phyloP scores from a whole-genome alignment of 371 early-diverging fungal genomes.

The Paraphysoderma sedebokerense region DNA sequence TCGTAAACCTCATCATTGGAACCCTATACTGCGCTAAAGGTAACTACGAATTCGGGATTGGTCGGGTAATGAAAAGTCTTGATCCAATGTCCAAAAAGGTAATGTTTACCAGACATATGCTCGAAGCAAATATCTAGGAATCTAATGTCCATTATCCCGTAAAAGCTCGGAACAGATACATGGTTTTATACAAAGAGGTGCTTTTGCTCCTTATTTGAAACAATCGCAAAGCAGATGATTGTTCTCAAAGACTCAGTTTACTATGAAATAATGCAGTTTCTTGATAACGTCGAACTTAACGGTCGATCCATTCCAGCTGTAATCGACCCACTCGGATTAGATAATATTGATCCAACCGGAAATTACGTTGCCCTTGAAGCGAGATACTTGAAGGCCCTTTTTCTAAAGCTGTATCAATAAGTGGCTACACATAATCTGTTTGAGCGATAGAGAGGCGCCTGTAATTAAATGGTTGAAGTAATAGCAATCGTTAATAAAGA shows the following conservation, averaged over 20 bases:
- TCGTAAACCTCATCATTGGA: conserved; percentile 38
- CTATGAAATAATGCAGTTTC: conserved; percentile 23
- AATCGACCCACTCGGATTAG: conserved; percentile 18
- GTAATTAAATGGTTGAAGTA: too few species aligned
- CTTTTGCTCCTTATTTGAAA: conserved; percentile 26
- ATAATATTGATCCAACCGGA: conserved; percentile 13
- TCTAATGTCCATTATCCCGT: neutral
- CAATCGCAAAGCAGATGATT: conserved; percentile 35
- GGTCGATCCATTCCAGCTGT: conserved; percentile 26
- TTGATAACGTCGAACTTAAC: conserved; percentile 26
- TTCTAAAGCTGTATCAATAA: conserved; percentile 11
- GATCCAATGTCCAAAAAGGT: conserved; percentile 38
- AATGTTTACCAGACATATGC: neutral
- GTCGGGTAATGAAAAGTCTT: conserved; percentile 29
- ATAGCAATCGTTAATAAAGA: too few species aligned
- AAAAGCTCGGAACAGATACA: conserved; percentile 33
- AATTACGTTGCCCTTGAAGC: conserved; percentile 29
- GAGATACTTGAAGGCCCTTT: conserved; percentile 23
- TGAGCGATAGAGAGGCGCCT: too few species aligned
- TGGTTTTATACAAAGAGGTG: conserved; percentile 39
- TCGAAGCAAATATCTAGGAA: neutral
- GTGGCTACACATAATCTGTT: too few species aligned
- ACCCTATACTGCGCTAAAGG: conserved; percentile 39
- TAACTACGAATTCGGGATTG: conserved; percentile 38
- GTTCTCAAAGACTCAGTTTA: conserved; percentile 26